phyloP scores from a whole-genome alignment of 2,329 filamentous ascomycete species.

The Cercospora berteroae region DNA sequence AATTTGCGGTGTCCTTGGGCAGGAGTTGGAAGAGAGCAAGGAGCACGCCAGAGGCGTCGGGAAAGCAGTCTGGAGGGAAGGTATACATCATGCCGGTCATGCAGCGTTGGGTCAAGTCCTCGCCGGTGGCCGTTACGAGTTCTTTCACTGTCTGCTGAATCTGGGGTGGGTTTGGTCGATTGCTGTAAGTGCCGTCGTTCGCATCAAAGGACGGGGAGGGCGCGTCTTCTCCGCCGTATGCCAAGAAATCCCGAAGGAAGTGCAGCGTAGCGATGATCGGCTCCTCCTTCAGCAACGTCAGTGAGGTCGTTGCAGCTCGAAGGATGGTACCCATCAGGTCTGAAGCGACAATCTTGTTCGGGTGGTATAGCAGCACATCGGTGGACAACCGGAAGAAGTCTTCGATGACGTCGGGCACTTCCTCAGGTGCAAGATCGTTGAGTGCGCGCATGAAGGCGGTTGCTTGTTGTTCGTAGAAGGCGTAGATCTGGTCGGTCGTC shows the following conservation, averaged over 20 bases:
- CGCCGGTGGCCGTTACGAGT: constrained; percentile 66
- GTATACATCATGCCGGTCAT: constrained; percentile 99
- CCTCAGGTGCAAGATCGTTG: constrained; percentile 74
- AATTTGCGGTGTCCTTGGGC: constrained; percentile 72
- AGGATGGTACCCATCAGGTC: constrained; percentile 78
- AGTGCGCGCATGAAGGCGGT: constrained; percentile 85
- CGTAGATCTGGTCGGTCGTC: constrained; percentile 86
- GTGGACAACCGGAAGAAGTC: constrained; percentile 93
- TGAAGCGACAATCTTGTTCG: constrained; percentile 77
- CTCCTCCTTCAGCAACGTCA: constrained; percentile 86
- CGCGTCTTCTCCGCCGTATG: constrained; percentile 75
- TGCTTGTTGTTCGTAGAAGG: constrained; percentile 91
- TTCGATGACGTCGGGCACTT: constrained; percentile 84
- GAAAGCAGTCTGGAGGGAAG: constrained; percentile 92
- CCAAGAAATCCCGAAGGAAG: constrained; percentile 86
- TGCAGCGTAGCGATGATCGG: constrained; percentile 88
- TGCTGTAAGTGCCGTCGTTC: constrained; percentile 41
- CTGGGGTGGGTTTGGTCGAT: constrained; percentile 62
- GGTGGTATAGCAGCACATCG: constrained; percentile 90
- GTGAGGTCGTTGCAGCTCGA: constrained; percentile 78
- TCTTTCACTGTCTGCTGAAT: constrained; percentile 71
- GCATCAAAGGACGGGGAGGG: constrained; percentile 61
- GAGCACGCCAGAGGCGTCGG: constrained; percentile 89
- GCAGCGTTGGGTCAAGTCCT: constrained; percentile 78
- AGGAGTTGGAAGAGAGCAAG: constrained; percentile 84